Evolutionary conservation across 2,329 filamentous ascomycete genomes (phyloP).

Genomic region (Pleurostoma richardsiae): DNA sequence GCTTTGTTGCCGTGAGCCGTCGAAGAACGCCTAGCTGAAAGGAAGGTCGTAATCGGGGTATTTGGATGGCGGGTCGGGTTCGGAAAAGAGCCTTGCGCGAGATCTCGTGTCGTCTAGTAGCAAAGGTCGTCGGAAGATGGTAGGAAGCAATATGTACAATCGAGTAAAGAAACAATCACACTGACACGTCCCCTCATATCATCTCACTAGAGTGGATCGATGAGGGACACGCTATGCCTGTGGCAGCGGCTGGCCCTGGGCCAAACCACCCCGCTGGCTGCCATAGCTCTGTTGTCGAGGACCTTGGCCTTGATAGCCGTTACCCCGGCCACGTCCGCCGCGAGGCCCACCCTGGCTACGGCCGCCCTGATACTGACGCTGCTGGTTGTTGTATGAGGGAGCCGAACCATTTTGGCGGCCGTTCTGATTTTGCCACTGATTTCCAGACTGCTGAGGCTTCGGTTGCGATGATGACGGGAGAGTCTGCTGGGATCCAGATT

Average conservation of each 20-base stretch:
- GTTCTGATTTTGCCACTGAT: conserved; percentile 36
- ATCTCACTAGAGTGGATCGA: conserved; percentile 1
- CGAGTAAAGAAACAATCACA: neutral
- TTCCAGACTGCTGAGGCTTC: conserved; percentile 14
- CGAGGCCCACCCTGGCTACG: conserved; percentile 25
- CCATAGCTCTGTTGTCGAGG: conserved; percentile 21
- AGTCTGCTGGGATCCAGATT: conserved; percentile 19
- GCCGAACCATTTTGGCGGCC: conserved; percentile 26
- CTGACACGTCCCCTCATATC: conserved; percentile 1
- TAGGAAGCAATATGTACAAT: conserved; percentile 17
- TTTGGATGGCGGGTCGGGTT: neutral
- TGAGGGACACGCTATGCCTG: conserved; percentile 7
- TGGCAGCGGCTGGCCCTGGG: conserved; percentile 12
- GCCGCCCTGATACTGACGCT: conserved; percentile 34
- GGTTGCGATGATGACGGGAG: conserved; percentile 7
- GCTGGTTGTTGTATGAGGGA: conserved; percentile 13
- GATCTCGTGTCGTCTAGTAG: neutral
- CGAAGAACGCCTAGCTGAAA: neutral
- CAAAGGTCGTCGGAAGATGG: neutral
- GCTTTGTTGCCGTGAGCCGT: neutral
- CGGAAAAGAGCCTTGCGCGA: no score
- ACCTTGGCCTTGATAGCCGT: conserved; percentile 17
- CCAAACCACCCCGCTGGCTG: conserved; percentile 19
- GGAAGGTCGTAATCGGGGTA: neutral
- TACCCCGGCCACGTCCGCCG: conserved; percentile 22